A percentile compares a stretch with the other conserved stretches of the same genome.
These are phyloP conservation scores for Volvox reticuliferus DNA, from an alignment of 139 green algal genomes.

Conservation along the genomic window DNA sequence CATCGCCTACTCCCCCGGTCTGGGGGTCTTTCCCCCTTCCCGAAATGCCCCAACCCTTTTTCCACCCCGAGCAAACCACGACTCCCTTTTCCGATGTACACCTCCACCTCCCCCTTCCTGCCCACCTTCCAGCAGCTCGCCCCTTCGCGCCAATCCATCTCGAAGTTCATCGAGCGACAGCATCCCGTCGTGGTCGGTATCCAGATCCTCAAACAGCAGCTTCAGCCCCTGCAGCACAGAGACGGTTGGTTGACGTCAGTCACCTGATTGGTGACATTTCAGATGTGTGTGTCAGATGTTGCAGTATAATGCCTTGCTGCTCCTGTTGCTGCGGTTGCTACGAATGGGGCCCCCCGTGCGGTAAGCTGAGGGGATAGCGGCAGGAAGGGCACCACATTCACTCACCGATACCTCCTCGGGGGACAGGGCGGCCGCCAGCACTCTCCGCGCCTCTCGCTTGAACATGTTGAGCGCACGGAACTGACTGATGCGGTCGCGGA, in stretches of 20 bases:
- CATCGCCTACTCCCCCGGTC: no score
- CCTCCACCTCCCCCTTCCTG: not conserved
- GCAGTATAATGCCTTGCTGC: no score
- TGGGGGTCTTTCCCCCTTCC: no score
- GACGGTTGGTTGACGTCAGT: not conserved
- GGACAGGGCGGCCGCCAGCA: conserved; percentile 50
- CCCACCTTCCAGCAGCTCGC: conserved; percentile 29
- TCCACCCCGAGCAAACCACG: not conserved
- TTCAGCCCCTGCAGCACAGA: conserved; percentile 23
- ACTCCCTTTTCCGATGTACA: not conserved
- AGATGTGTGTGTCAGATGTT: no score
- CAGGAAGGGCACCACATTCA: not conserved
- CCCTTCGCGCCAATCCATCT: conserved; percentile 38
- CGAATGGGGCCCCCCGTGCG: no score
- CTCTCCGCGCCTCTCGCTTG: conserved; percentile 52
- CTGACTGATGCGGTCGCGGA: conserved; percentile 42
- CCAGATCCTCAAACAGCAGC: conserved; percentile 57
- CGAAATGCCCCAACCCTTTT: not conserved
- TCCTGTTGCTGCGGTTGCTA: no score
- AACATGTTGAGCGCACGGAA: conserved; percentile 42
- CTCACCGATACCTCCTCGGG: conserved; percentile 55
- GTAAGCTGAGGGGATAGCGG: no score
- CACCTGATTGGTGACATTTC: no score
- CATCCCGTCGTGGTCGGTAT: conserved; percentile 54
- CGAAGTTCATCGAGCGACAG: conserved; percentile 53